These are phyloP conservation scores for Phytopythium litorale DNA, from an alignment of 352 stramenopile species.

Conservation along the genomic window DNA sequence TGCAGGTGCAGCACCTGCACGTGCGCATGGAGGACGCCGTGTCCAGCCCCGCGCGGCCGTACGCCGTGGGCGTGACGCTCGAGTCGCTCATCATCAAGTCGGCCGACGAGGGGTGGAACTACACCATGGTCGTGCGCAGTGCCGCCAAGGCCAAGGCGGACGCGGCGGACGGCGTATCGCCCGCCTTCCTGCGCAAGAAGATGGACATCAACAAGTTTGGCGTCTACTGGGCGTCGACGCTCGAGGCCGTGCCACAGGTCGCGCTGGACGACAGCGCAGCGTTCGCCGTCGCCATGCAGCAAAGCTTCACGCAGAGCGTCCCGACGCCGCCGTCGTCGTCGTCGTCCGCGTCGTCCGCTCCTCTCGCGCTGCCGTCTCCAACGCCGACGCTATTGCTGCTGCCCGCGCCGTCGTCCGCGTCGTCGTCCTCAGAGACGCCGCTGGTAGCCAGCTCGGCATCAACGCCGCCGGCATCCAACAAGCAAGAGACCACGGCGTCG, in stretches of 20 bases:
- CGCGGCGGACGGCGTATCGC: background rate
- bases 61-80: slow-evolving; percentile 68
- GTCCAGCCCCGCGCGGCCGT: slow-evolving; percentile 39
- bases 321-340: slow-evolving; percentile 10
- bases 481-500: slow-evolving; percentile 12
- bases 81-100: slow-evolving; percentile 83
- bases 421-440: background rate
- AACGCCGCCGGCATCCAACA: slow-evolving; percentile 4
- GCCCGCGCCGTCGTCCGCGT: background rate
- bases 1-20: slow-evolving; percentile 77
- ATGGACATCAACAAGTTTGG: slow-evolving; percentile 81
- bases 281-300: slow-evolving; percentile 73
- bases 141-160: slow-evolving; percentile 7
- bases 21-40: slow-evolving; percentile 63
- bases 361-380: background rate
- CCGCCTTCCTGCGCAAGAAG: slow-evolving; percentile 69
- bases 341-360: background rate
- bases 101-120: slow-evolving; percentile 76
- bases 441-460: slow-evolving; percentile 3
- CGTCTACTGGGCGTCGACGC: slow-evolving; percentile 69
- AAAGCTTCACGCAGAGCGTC: slow-evolving; percentile 28
- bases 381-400: background rate
- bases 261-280: slow-evolving; percentile 47
- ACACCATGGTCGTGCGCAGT: slow-evolving; percentile 68
- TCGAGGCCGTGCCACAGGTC: slow-evolving; percentile 35